phyloP scores from a whole-genome alignment of 495 filamentous ascomycete genomes.

The Pseudoneurospora amorphoporcata region DNA sequence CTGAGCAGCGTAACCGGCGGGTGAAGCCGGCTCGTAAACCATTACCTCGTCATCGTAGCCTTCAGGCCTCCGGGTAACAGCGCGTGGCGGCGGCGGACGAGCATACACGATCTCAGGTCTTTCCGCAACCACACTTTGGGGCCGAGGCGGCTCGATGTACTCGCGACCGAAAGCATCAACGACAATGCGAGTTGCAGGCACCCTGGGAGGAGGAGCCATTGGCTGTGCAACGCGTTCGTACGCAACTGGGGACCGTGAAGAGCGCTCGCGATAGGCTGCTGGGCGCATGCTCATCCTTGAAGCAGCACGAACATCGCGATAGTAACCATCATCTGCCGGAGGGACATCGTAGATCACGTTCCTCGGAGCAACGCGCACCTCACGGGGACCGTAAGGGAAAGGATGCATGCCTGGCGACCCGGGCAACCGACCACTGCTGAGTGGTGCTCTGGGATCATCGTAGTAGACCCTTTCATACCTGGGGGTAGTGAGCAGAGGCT shows the following conservation, averaged over 20 bases:
- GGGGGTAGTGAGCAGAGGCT: slow-evolving; percentile 15
- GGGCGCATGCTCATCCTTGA: slow-evolving; percentile 35
- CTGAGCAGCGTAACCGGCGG: slow-evolving; percentile 26
- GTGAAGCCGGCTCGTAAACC: slow-evolving; percentile 33
- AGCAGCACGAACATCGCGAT: slow-evolving; percentile 38
- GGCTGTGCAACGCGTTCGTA: slow-evolving; percentile 38
- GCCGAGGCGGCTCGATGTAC: slow-evolving; percentile 51
- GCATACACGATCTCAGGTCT: slow-evolving; percentile 41
- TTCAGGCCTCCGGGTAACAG: slow-evolving; percentile 43
- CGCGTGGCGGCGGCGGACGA: slow-evolving; percentile 28
- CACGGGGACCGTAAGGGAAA: slow-evolving; percentile 31
- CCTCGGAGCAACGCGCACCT: slow-evolving; percentile 27
- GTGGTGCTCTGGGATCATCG: slow-evolving; percentile 25
- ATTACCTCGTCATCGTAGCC: slow-evolving; percentile 36
- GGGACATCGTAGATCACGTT: background rate
- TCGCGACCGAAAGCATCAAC: slow-evolving; percentile 62
- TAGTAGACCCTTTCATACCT: slow-evolving; percentile 28
- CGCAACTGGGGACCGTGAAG: slow-evolving; percentile 42
- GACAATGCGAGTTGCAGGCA: slow-evolving; percentile 48
- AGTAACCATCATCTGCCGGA: slow-evolving; percentile 34
- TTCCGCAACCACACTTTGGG: slow-evolving; percentile 29
- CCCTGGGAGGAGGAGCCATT: slow-evolving; percentile 45
- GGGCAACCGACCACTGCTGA: slow-evolving; percentile 36
- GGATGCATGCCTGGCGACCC: slow-evolving; percentile 40
- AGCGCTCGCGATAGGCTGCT: slow-evolving; percentile 44